A percentile compares a stretch with the other conserved stretches of the same genome.
Evolutionary conservation across 352 stramenopile species (phyloP).

Genomic region (Phytopythium aichiense): DNA sequence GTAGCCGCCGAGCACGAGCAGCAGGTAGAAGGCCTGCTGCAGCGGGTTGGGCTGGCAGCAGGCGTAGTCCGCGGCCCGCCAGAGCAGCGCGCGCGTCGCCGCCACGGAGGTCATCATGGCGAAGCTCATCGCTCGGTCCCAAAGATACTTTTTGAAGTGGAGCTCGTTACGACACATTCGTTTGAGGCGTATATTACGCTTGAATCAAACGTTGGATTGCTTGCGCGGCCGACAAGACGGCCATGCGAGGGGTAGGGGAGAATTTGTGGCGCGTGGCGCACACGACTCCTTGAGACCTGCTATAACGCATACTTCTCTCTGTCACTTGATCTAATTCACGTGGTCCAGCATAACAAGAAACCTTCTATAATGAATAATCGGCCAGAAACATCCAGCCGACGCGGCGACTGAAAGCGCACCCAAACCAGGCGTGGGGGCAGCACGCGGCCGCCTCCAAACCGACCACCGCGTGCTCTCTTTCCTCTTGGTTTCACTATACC

Average conservation of each 20-base stretch:
- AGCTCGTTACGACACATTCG: neutral
- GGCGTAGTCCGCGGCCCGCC: constrained; percentile 16
- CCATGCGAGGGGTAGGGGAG: constrained; percentile 26
- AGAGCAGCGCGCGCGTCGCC: neutral
- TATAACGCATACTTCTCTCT: neutral
- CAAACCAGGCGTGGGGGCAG: constrained; percentile 3
- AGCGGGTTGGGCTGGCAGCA: constrained; percentile 23
- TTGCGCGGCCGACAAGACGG: constrained; percentile 1
- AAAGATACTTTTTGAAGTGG: neutral
- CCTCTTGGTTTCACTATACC: neutral
- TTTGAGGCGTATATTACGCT: neutral
- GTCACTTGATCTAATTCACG: neutral
- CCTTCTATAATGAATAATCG: neutral
- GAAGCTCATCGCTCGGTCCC: no score
- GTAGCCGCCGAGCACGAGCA: constrained; percentile 55
- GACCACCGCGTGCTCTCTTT: neutral
- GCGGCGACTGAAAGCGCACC: neutral
- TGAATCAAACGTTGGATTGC: constrained; percentile 7
- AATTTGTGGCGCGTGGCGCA: constrained; percentile 24
- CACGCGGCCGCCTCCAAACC: constrained; percentile 1
- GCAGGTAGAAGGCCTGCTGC: constrained; percentile 52
- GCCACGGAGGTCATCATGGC: neutral
- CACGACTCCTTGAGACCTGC: neutral
- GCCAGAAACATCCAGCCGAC: constrained; percentile 2
- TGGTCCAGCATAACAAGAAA: neutral